Evolutionary conservation across 2,329 filamentous ascomycete genomes (phyloP).

Genomic region (Metarhizium anisopliae): DNA sequence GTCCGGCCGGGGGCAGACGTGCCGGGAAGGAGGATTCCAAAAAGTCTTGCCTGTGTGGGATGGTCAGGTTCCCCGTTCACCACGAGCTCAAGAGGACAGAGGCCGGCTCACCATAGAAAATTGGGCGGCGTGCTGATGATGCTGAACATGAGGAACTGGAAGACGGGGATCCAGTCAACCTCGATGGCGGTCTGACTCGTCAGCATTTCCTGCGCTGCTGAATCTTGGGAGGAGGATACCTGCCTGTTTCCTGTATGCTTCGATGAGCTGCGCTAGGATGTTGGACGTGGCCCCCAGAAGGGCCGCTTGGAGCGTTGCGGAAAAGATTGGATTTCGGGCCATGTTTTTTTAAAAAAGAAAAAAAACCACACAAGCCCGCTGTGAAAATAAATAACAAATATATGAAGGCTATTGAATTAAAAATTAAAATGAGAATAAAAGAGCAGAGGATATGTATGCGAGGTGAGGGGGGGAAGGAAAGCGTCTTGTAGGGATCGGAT

Average conservation of each 20-base stretch:
- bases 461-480: too few species aligned
- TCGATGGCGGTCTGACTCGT: neutral
- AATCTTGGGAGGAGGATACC: conserved; percentile 9
- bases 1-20: conserved; percentile 18
- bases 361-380: too few species aligned
- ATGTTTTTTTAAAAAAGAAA: conserved; percentile 8
- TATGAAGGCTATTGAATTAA: too few species aligned
- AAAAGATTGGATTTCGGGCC: conserved; percentile 40
- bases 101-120: conserved; percentile 57
- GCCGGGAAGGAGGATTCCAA: conserved; percentile 70
- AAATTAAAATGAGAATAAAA: too few species aligned
- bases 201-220: neutral
- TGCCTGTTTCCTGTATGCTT: conserved; percentile 52
- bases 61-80: neutral
- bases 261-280: conserved; percentile 62
- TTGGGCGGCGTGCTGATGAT: conserved; percentile 72
- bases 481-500: too few species aligned
- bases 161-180: conserved; percentile 57
- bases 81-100: too few species aligned
- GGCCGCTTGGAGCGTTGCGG: conserved; percentile 56
- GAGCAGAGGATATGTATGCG: too few species aligned
- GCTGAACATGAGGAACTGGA: conserved; percentile 71
- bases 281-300: conserved; percentile 60
- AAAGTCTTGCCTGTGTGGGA: conserved; percentile 56
- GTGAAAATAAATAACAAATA: too few species aligned